These are phyloP conservation scores for Cerrena zonata DNA, from an alignment of 1,284 basidiomycete genomes.

Conservation along the genomic window DNA sequence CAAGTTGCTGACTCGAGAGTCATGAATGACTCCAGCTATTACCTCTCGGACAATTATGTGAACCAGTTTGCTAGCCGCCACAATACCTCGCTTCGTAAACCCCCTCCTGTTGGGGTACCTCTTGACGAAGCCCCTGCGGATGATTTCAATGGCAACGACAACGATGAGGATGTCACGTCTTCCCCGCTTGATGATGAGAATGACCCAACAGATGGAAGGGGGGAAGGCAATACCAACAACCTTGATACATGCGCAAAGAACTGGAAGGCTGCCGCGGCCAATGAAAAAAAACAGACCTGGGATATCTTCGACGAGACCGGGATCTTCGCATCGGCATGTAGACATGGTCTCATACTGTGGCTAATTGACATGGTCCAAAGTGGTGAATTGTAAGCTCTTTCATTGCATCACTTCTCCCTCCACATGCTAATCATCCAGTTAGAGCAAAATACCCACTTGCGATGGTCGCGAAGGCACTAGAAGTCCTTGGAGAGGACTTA, in stretches of 20 bases:
- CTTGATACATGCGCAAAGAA: conserved; percentile 22
- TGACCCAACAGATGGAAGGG: conserved; percentile 13
- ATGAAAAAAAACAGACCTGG: conserved; percentile 28
- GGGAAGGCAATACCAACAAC: neutral
- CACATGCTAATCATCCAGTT: conserved; percentile 11
- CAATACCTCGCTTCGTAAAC: no score
- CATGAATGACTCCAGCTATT: conserved; percentile 19
- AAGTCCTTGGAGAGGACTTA: conserved; percentile 13
- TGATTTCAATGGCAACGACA: no score
- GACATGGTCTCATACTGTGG: conserved; percentile 23
- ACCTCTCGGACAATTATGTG: conserved; percentile 20
- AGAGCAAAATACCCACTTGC: conserved; percentile 35
- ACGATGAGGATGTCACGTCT: no score
- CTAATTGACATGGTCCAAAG: conserved; percentile 27
- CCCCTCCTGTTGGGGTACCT: no score
- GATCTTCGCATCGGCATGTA: conserved; percentile 28
- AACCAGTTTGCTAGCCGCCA: conserved; percentile 27
- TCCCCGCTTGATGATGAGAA: conserved; percentile 2
- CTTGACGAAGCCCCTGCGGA: no score
- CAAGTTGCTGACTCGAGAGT: conserved; percentile 12
- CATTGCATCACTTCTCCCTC: neutral
- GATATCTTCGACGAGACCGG: conserved; percentile 30
- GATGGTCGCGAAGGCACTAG: conserved; percentile 20
- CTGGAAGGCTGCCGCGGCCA: conserved; percentile 29
- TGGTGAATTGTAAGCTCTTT: conserved; percentile 27